Evolutionary conservation across 2,329 filamentous ascomycete genomes (phyloP), one percentile per base, ranked within the genome.

Genomic region (Verticillium zaregamsianum): DNA sequence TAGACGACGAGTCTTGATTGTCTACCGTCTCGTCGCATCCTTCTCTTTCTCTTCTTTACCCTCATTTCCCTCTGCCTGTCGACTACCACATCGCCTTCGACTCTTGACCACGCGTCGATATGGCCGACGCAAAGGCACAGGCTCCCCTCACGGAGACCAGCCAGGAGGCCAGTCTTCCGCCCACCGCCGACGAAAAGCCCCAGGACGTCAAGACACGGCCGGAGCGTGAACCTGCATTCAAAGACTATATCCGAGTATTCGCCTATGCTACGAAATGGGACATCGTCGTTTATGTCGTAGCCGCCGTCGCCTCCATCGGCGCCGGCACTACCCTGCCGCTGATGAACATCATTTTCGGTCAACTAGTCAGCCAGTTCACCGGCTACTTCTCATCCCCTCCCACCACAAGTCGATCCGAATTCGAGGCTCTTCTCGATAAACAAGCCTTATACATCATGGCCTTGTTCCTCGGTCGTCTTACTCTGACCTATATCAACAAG

Each of bases 381-480:
- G 70, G 71, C 23, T 81, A 79, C 67, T 75, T 75, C 61, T 68
- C 73, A 31, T 68, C 68, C 7, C 68, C 68, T 7, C 71, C 75
- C 3, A 75, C 71, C 9, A 64, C 68, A 4, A 70, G 73, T 5
- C 72, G 71, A 56, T 70, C 65, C 3, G 64, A 77, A 6, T 86
- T 86, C 66, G 66, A 73, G 20, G 62, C 66, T 2, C 67, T 66
- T 12, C 67, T 85, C 35, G 79, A 85, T 66, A 74, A 67, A 57
- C 76, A 83, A 62, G 73, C 83, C 72, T 75, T 93, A 0, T 91
- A 88, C 72, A 86, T 92, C 68, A 83, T 92, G 60, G 86, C 86
- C 61, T 77, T 93, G 7, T 93, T 92, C 71, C 73, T 92, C 49
- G 89, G 77, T 15, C 86, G 88, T 57, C 87, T 90, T 66, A 69